Conservation (phyloP, 164 flowering plant species). For the Sextonia rubra region DNA sequence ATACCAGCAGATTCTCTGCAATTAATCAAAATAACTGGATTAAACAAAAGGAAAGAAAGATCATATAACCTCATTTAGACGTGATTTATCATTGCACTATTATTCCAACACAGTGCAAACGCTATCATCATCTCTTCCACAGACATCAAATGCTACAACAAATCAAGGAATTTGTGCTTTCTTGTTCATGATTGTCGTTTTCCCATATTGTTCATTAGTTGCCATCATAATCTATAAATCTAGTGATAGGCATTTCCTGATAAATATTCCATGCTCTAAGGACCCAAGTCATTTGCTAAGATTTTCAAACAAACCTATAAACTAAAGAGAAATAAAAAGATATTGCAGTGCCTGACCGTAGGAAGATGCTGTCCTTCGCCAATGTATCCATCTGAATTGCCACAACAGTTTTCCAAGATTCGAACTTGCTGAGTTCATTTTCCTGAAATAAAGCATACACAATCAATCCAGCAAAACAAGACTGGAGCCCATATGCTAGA, state of each 20-base stretch:
- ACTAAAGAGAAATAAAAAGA: neutral
- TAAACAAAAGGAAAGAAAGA: no score
- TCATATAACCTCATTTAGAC: no score
- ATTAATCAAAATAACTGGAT: no score
- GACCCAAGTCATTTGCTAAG: neutral
- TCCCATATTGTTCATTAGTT: neutral
- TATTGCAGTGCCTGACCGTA: conserved; percentile 43
- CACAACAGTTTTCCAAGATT: conserved; percentile 53
- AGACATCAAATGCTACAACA: neutral
- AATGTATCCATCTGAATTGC: conserved; percentile 45
- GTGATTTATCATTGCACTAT: no score
- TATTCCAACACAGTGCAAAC: no score
- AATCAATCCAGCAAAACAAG: conserved; percentile 2
- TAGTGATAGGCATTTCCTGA: neutral
- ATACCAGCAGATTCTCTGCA: no score
- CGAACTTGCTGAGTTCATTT: conserved; percentile 30
- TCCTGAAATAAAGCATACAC: conserved; percentile 35
- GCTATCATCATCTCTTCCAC: no score
- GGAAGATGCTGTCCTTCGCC: conserved; percentile 40
- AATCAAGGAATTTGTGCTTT: neutral
- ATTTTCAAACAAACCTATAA: neutral
- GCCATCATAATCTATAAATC: no score
- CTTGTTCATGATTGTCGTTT: neutral
- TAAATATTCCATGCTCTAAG: neutral
- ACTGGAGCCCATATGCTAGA: neutral